Evolutionary conservation across 2,329 filamentous ascomycete species (phyloP).

Genomic region (Lachnellula hyalina): DNA sequence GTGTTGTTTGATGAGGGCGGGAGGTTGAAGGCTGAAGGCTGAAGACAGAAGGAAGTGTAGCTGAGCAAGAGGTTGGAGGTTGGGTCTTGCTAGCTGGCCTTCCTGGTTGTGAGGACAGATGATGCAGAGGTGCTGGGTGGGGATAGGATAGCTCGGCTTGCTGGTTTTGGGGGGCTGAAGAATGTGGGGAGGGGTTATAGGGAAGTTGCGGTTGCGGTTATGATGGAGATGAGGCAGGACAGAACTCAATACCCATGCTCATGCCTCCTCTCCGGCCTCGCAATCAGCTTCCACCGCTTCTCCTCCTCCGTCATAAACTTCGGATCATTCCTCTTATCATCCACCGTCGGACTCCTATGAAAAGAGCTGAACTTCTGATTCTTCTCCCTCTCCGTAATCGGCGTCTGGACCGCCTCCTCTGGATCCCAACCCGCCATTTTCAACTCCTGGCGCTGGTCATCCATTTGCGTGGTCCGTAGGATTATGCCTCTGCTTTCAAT

Average conservation of each 20-base stretch:
- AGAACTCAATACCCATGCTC: background rate
- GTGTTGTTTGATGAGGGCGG: too few species aligned
- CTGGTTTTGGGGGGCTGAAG: too few species aligned
- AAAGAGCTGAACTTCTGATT: background rate
- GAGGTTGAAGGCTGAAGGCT: too few species aligned
- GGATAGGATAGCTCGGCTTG: too few species aligned
- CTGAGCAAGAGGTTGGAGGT: too few species aligned
- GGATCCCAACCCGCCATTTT: background rate
- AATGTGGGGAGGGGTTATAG: too few species aligned
- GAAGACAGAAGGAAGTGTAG: too few species aligned
- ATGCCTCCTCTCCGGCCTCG: background rate
- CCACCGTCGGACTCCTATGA: constrained; percentile 1
- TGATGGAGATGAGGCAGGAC: background rate
- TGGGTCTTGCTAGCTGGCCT: too few species aligned
- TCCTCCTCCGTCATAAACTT: background rate
- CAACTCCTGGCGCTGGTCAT: background rate
- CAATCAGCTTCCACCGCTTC: background rate
- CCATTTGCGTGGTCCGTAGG: background rate
- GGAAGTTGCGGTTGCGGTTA: too few species aligned
- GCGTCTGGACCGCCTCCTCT: constrained; percentile 9
- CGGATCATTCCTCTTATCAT: background rate
- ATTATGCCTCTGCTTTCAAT: constrained; percentile 3
- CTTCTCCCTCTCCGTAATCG: background rate
- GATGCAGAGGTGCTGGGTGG: too few species aligned
- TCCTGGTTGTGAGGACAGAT: too few species aligned